These are phyloP conservation scores for Quercus dentata DNA, from an alignment of 306 rosid genomes.

Conservation along the genomic window DNA sequence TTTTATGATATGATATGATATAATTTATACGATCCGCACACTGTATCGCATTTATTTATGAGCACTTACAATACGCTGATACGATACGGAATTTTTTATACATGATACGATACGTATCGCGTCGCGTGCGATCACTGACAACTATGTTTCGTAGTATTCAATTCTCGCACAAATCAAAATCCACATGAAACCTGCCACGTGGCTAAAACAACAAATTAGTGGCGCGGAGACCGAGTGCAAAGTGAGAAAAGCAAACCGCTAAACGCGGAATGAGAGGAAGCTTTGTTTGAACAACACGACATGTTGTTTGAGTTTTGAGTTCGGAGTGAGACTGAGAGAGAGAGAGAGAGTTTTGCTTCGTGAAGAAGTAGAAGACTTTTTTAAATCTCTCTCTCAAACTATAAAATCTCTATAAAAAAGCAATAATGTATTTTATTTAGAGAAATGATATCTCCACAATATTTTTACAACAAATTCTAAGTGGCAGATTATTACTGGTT, in stretches of 20 bases:
- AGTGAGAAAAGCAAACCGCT: background rate
- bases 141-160: background rate
- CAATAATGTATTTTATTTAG: too few relatives aligned
- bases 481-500: too few relatives aligned
- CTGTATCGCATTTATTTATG: too few relatives aligned
- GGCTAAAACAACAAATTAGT: background rate
- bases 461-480: too few relatives aligned
- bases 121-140: too few relatives aligned
- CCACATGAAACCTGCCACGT: background rate
- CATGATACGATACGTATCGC: too few relatives aligned
- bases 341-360: background rate
- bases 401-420: too few relatives aligned
- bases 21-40: too few relatives aligned
- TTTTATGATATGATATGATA: too few relatives aligned
- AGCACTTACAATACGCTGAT: too few relatives aligned
- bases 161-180: background rate
- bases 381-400: background rate
- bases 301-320: background rate
- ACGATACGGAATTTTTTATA: too few relatives aligned
- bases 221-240: background rate
- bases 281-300: slow-evolving; percentile 28
- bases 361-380: background rate
- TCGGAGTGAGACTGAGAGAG: background rate
- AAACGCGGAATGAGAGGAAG: slow-evolving; percentile 20
- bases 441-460: too few relatives aligned